Evolutionary conservation across 495 filamentous ascomycete species (phyloP).

Genomic region (Pyrenula massariospora): DNA sequence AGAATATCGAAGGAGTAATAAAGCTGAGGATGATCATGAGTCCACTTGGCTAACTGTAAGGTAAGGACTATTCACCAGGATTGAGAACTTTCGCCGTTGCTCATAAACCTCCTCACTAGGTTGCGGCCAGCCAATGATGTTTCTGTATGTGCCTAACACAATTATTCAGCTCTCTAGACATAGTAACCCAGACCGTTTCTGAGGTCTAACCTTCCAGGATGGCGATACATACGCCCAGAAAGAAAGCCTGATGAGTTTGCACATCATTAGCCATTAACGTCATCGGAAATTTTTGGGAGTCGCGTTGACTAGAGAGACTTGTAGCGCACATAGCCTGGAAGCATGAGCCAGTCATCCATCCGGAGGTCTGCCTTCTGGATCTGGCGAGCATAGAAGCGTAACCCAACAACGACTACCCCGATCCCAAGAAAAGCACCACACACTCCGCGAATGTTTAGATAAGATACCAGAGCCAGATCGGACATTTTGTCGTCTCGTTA

Average conservation of each 20-base stretch:
- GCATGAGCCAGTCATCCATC: neutral
- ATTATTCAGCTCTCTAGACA: too few relatives aligned
- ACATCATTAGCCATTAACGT: too few relatives aligned
- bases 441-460: neutral
- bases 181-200: too few relatives aligned
- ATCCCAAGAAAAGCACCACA: neutral
- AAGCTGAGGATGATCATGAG: neutral
- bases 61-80: too few relatives aligned
- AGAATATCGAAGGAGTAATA: neutral
- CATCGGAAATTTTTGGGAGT: too few relatives aligned
- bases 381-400: neutral
- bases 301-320: too few relatives aligned
- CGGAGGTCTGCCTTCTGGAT: neutral
- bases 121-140: too few relatives aligned
- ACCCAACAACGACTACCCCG: neutral
- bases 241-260: neutral
- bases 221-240: neutral
- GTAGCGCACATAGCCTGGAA: neutral
- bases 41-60: too few relatives aligned
- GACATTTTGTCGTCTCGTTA: neutral
- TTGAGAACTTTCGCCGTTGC: too few relatives aligned
- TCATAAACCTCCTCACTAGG: too few relatives aligned
- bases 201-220: too few relatives aligned
- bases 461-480: neutral
- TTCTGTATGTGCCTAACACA: too few relatives aligned